Base-by-base conservation (phyloP, 768 basidiomycete genomes). In the Hebeloma cylindrosporum region DNA sequence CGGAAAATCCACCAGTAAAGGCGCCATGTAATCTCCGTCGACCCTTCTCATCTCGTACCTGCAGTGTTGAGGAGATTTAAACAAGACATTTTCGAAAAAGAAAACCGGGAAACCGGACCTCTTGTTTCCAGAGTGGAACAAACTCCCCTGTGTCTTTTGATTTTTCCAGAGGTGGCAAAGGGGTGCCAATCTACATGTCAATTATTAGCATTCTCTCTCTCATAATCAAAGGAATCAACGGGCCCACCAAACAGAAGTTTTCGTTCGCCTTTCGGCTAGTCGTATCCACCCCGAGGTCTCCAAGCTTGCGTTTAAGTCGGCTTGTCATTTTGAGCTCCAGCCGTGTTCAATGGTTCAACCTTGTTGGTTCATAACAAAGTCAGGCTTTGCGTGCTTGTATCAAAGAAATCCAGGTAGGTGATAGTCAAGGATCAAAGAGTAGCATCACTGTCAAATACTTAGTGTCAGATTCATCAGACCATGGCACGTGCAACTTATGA, bases 71-170 rank as follows among this genome's bases (percentile, higher is more conserved):
- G n/a, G n/a, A 38, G 43, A 55, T 47, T 54, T 47, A 56, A 47
- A 39, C 9, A 44, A n/a, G n/a, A n/a, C n/a, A n/a, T n/a, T n/a
- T n/a, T 26, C 36, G 17, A 40, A 40, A 34, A 41, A 27, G 35
- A 28, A 43, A 47, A 46, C 20, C 10, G 46, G 48, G 7, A 41
- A 45, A 53, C 51, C 77, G 46, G 57, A 91, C 93, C 54, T 97
- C 94, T 74, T 98, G 96, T 62, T 97, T 92, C 95, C 96, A 98
- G 43, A 96, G 65, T 0, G 96, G 95, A 20, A 97, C 93, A 62
- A 94, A 98, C 63, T 98, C 96, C 51, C 87, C 85, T 5, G 79
- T 83, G 61, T 98, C 96, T 61, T 83, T 92, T 21, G 85, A 82
- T 63, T 94, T 95, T 58, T 94, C 90, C n/a, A 99, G 78, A 2